A percentile compares a stretch with the other conserved stretches of the same genome.
Conservation (phyloP, 495 filamentous ascomycete species). For the Penicillium canescens region DNA sequence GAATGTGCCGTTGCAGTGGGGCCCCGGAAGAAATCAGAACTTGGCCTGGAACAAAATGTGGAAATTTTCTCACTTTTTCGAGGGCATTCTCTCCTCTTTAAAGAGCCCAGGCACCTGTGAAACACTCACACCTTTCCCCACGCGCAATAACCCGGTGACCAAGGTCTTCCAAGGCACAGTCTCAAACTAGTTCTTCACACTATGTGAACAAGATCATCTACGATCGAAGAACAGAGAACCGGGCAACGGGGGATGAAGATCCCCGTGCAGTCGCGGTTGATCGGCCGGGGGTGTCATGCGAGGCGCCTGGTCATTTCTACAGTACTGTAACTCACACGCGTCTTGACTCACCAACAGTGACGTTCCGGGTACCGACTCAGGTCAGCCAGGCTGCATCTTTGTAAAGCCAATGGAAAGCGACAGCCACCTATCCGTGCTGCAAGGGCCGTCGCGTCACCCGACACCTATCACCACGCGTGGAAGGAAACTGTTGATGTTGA, state of each 20-base stretch:
- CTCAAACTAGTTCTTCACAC: conserved; percentile 5
- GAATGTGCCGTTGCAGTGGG: conserved; percentile 4
- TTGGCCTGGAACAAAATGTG: neutral
- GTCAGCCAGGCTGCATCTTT: neutral
- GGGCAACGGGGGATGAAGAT: conserved; percentile 13
- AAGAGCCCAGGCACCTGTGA: conserved; percentile 25
- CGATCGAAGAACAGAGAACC: neutral
- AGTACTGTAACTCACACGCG: conserved; percentile 17
- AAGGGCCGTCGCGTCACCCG: conserved; percentile 17
- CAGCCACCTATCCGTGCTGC: conserved; percentile 7
- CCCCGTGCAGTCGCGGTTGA: conserved; percentile 20
- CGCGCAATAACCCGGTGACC: conserved; percentile 28
- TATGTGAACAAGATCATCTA: conserved; percentile 6
- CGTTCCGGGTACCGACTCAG: conserved; percentile 8
- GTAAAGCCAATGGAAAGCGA: neutral
- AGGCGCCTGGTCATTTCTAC: conserved; percentile 15
- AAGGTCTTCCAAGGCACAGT: conserved; percentile 23
- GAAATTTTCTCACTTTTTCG: neutral
- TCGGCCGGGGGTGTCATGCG: conserved; percentile 26
- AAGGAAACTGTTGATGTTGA: conserved; percentile 13
- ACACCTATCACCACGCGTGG: conserved; percentile 25
- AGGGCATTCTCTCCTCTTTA: neutral
- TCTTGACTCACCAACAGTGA: conserved; percentile 12
- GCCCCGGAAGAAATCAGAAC: neutral
- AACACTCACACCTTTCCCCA: conserved; percentile 16